Evolutionary conservation across 805 yeast species (phyloP).

Genomic region (Teunomyces gatunensis): DNA sequence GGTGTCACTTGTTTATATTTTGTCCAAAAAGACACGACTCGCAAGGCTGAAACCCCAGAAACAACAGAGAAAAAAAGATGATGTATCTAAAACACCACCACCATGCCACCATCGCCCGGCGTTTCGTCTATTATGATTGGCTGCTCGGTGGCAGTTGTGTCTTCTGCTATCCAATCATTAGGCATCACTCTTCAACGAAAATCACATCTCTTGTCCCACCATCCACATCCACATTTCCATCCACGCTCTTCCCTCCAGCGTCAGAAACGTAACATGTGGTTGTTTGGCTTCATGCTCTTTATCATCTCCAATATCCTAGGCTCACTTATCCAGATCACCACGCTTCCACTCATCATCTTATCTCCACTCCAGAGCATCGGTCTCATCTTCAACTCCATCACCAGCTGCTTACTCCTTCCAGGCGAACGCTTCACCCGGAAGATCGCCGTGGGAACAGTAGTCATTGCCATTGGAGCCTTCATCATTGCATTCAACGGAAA

Average conservation of each 20-base stretch:
- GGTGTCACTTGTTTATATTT: background rate
- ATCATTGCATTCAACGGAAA: constrained; percentile 73
- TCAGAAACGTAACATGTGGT: constrained; percentile 62
- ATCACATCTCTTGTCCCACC: constrained; percentile 51
- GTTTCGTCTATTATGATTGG: constrained; percentile 47
- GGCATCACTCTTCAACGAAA: constrained; percentile 82
- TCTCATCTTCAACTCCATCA: constrained; percentile 77
- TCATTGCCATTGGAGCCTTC: constrained; percentile 73
- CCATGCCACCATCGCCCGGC: background rate
- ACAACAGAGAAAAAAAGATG: too few relatives aligned
- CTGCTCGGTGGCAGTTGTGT: constrained; percentile 65
- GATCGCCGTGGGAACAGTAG: constrained; percentile 61
- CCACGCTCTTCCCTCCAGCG: constrained; percentile 26
- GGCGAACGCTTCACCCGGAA: constrained; percentile 62
- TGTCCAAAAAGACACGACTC: background rate
- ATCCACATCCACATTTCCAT: constrained; percentile 13
- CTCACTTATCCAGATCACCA: constrained; percentile 76
- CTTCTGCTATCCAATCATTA: constrained; percentile 76
- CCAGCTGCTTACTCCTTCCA: constrained; percentile 61
- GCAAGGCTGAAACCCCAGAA: background rate
- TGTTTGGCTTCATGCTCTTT: constrained; percentile 68
- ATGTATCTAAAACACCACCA: background rate
- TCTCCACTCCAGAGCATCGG: constrained; percentile 87
- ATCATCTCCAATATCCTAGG: constrained; percentile 75
- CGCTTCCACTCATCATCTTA: constrained; percentile 74